Evolutionary conservation across 2,329 filamentous ascomycete genomes (phyloP).

Genomic region (Teratosphaeriaceae sp.): DNA sequence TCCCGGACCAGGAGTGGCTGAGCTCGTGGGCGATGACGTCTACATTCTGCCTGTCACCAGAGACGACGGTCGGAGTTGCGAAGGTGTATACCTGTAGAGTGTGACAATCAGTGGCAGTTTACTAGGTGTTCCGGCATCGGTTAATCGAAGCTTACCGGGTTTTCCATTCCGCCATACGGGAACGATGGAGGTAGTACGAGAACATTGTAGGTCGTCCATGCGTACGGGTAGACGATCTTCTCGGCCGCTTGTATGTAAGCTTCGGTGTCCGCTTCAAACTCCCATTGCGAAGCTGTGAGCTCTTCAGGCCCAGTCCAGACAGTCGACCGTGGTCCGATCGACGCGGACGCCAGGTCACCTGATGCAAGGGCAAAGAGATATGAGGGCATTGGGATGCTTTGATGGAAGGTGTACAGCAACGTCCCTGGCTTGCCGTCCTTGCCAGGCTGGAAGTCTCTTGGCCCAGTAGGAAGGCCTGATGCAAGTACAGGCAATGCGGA

Average conservation of each 20-base stretch:
- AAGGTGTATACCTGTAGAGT: conserved; percentile 66
- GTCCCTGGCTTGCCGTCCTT: conserved; percentile 49
- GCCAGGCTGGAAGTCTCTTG: conserved; percentile 45
- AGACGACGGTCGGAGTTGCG: conserved; percentile 90
- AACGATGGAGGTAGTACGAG: conserved; percentile 85
- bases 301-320: conserved; percentile 88
- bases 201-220: conserved; percentile 94
- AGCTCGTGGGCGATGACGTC: conserved; percentile 92
- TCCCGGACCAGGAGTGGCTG: conserved; percentile 77
- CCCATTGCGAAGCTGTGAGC: conserved; percentile 76
- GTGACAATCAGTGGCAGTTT: not conserved
- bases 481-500: conserved; percentile 87
- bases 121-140: too few species aligned
- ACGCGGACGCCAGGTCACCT: conserved; percentile 76
- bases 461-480: conserved; percentile 63
- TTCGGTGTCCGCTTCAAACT: conserved; percentile 85
- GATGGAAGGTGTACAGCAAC: conserved; percentile 74
- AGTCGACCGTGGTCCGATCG: conserved; percentile 75
- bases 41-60: conserved; percentile 74
- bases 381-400: conserved; percentile 85
- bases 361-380: conserved; percentile 91
- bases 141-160: conserved; percentile 8
- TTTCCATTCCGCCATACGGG: conserved; percentile 65
- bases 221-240: conserved; percentile 73
- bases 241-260: conserved; percentile 86